Evolutionary conservation across 306 rosid genomes (phyloP).

Genomic region (Rosa chinensis): DNA sequence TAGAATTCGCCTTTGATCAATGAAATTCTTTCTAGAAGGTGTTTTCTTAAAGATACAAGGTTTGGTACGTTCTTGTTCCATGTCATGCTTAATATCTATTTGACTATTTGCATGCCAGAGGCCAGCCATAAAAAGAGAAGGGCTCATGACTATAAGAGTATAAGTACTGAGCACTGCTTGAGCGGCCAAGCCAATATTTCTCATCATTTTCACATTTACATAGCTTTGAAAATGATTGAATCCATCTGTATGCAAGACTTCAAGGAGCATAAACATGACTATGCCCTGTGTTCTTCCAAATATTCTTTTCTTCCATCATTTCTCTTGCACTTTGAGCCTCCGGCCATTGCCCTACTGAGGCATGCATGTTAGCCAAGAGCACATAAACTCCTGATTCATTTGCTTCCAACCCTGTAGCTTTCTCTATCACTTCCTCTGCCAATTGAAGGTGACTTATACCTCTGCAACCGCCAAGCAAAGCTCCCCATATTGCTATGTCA

Average conservation of each 20-base stretch:
- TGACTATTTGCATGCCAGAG: neutral
- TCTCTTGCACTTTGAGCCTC: conserved; percentile 28
- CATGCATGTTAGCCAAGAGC: conserved; percentile 27
- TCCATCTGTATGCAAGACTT: neutral
- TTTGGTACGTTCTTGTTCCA: neutral
- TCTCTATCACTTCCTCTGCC: conserved; percentile 27
- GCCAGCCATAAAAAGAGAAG: neutral
- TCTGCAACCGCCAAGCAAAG: conserved; percentile 34
- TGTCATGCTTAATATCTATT: neutral
- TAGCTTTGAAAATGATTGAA: neutral
- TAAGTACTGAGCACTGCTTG: neutral
- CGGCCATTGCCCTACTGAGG: conserved; percentile 27
- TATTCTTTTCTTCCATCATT: conserved; percentile 24
- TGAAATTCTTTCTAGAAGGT: conserved; percentile 1
- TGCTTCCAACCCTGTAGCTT: conserved; percentile 14
- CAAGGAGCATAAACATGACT: conserved; percentile 15
- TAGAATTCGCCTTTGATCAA: conserved; percentile 15
- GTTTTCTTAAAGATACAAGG: neutral
- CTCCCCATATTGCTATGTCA: conserved; percentile 32
- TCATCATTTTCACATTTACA: neutral
- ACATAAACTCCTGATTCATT: conserved; percentile 27
- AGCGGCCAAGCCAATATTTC: neutral
- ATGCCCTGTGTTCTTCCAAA: conserved; percentile 23
- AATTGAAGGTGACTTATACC: conserved; percentile 12
- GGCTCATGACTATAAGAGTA: neutral